phyloP scores from a whole-genome alignment of 805 yeast species.

The Pichia exigua region DNA sequence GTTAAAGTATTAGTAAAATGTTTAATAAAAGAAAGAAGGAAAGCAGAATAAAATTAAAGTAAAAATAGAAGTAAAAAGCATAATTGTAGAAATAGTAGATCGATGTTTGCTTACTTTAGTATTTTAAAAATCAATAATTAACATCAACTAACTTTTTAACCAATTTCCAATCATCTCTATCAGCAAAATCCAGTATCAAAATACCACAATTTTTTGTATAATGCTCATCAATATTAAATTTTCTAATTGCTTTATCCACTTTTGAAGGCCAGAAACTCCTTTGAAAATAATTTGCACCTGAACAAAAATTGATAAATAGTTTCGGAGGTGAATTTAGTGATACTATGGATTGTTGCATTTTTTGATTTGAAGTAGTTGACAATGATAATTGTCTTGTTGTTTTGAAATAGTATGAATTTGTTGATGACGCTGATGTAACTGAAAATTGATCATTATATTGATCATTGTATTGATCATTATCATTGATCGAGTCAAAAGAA shows the following conservation, averaged over 20 bases:
- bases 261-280: conserved; percentile 67
- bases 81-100: too few species aligned
- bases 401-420: neutral
- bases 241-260: conserved; percentile 45
- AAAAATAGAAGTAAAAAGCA: too few species aligned
- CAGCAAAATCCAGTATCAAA: conserved; percentile 61
- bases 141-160: conserved; percentile 43
- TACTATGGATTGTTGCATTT: neutral
- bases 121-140: conserved; percentile 23
- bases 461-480: neutral
- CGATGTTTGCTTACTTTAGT: neutral
- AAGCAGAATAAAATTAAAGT: neutral
- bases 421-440: neutral
- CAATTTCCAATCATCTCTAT: conserved; percentile 51
- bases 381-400: neutral
- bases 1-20: too few species aligned
- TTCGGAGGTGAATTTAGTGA: conserved; percentile 28
- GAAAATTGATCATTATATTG: neutral
- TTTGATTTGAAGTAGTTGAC: neutral
- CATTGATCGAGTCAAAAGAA: neutral
- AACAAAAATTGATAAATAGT: conserved; percentile 62
- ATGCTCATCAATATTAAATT: conserved; percentile 36
- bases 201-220: conserved; percentile 55
- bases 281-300: conserved; percentile 67
- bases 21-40: too few species aligned